phyloP scores from a whole-genome alignment of 1,139 yeast species.

The Entelexis sorbosivorans region DNA sequence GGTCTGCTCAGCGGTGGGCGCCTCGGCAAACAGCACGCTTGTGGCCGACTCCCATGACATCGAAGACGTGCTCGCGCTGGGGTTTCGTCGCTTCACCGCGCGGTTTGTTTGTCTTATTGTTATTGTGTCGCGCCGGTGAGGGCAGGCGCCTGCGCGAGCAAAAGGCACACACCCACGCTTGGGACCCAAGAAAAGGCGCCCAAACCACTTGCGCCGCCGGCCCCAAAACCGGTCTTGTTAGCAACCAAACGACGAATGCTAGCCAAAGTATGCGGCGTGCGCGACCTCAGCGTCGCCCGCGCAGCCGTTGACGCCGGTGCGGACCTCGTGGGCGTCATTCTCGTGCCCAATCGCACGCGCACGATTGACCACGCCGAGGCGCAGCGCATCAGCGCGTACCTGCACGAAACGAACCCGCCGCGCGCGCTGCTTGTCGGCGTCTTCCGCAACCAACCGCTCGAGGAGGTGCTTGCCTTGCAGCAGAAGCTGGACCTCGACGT shows the following conservation, averaged over 20 bases:
- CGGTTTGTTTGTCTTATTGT: neutral
- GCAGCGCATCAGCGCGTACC: constrained; percentile 37
- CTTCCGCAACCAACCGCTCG: constrained; percentile 67
- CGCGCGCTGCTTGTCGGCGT: constrained; percentile 75
- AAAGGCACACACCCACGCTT: neutral
- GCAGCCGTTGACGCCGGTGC: constrained; percentile 63
- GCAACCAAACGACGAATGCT: constrained; percentile 23
- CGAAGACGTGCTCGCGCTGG: neutral
- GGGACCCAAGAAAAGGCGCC: neutral
- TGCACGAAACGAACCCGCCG: constrained; percentile 22
- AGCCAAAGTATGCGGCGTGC: constrained; percentile 78
- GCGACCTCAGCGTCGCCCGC: constrained; percentile 54
- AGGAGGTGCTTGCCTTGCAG: constrained; percentile 45
- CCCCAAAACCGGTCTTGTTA: neutral
- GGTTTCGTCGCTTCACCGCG: too few relatives aligned
- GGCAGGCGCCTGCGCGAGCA: neutral
- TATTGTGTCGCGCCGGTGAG: too few relatives aligned
- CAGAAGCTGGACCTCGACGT: constrained; percentile 50
- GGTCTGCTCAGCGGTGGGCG: constrained; percentile 20
- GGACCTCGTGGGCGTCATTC: constrained; percentile 66
- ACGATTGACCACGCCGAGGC: constrained; percentile 54
- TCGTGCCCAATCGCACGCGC: constrained; percentile 72
- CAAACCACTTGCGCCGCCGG: neutral
- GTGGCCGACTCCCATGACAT: constrained; percentile 22
- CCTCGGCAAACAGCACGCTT: constrained; percentile 12